phyloP scores from a whole-genome alignment of 176 grass and related monocot genomes.

The Ensete ventricosum region DNA sequence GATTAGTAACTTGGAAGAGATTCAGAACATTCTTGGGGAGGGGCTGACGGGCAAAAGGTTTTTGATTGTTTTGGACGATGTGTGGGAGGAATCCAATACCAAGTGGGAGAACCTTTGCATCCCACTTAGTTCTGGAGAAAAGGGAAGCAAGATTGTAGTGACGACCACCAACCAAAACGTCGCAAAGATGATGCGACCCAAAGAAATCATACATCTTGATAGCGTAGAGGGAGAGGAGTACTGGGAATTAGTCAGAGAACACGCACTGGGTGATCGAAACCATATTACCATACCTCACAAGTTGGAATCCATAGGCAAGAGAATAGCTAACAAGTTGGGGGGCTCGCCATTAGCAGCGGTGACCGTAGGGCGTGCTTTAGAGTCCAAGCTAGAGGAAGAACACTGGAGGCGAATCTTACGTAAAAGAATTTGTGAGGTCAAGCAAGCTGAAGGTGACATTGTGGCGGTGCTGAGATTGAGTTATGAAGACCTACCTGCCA shows the following conservation, averaged over 20 bases:
- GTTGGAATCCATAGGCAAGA: not conserved
- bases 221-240: not conserved
- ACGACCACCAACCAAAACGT: slow-evolving; percentile 4
- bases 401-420: not conserved
- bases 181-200: not conserved
- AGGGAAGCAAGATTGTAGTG: not conserved
- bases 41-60: not conserved
- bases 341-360: slow-evolving; percentile 11
- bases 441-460: slow-evolving; percentile 24
- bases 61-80: not conserved
- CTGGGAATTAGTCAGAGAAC: slow-evolving; percentile 1
- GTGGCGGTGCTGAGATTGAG: slow-evolving; percentile 27
- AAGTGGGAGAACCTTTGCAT: not conserved
- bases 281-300: slow-evolving; percentile 10
- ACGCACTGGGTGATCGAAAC: slow-evolving; percentile 11
- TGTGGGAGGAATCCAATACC: not conserved
- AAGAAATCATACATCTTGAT: not conserved
- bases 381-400: not conserved
- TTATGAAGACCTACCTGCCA: slow-evolving; percentile 27
- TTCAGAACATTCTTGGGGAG: not conserved
- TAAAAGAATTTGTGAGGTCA: not conserved
- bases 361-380: not conserved
- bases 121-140: not conserved
- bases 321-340: slow-evolving; percentile 11
- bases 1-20: not conserved